Evolutionary conservation across 192 early-diverging fungal genomes (phyloP).

Genomic region (Pilobolus umbonatus): DNA sequence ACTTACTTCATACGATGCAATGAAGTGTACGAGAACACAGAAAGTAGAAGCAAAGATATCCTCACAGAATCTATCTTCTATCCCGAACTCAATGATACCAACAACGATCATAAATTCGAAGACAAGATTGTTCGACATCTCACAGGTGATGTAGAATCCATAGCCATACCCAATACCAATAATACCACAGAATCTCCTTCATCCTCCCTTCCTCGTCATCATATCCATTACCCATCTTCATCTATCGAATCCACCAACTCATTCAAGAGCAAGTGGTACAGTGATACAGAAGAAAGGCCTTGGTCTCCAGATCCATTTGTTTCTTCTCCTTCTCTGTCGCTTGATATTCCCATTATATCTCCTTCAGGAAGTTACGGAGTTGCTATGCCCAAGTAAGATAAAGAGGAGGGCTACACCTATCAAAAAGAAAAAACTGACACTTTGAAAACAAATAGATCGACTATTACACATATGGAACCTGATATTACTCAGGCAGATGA

Average conservation of each 20-base stretch:
- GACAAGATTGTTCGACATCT: slow-evolving; percentile 29
- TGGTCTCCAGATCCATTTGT: slow-evolving; percentile 11
- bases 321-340: not conserved
- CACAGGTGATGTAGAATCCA: slow-evolving; percentile 20
- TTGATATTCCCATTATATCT: slow-evolving; percentile 6
- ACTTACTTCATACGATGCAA: slow-evolving; percentile 58
- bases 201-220: too few relatives aligned
- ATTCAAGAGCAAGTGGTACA: not conserved
- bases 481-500: slow-evolving; percentile 32
- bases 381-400: slow-evolving; percentile 24
- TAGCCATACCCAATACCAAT: slow-evolving; percentile 17
- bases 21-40: slow-evolving; percentile 47
- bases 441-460: slow-evolving; percentile 23
- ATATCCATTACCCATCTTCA: not conserved
- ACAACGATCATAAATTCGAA: slow-evolving; percentile 15
- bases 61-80: slow-evolving; percentile 13
- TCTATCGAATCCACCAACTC: slow-evolving; percentile 12
- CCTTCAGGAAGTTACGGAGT: slow-evolving; percentile 12
- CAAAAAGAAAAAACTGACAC: slow-evolving; percentile 3
- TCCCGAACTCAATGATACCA: slow-evolving; percentile 17
- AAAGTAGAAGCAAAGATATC: slow-evolving; percentile 2
- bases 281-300: slow-evolving; percentile 7
- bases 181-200: too few relatives aligned
- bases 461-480: slow-evolving; percentile 31
- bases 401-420: too few relatives aligned